Evolutionary conservation across 768 basidiomycete genomes (phyloP), one percentile per base, ranked within the genome.

Genomic region (Tremella yokohamensis): DNA sequence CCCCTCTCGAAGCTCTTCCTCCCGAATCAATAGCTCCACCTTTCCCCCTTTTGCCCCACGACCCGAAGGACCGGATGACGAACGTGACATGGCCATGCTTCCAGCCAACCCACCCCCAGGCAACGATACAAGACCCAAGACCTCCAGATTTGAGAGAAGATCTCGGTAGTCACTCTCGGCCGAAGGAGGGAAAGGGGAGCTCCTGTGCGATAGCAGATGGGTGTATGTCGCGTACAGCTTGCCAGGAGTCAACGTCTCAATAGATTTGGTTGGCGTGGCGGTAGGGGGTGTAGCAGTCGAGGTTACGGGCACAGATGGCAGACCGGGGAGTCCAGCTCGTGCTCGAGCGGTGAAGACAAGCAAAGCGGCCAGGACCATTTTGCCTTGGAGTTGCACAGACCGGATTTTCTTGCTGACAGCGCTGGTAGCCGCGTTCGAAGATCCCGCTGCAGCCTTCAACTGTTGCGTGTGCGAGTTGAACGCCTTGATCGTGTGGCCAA

Each of bases 91-190:
- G 8, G 59, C 48, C 47, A 57, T 57, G 29, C 29, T 34, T 11
- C 29, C 29, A 11, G 29, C 29, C 11, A 34, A 11, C 53, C 48
- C 13, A 16, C 26, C 12, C 25, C 51, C 34, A n/a, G 29, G 54
- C 18, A 78, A 40, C 6, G 60, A 64, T 42, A 78, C 49, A 26
- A 78, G 52, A 20, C 76, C 73, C 7, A 73, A 50, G 11, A 68
- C 70, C 50, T 76, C 75, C 24, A 75, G 68, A 51, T 75, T 76
- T 40, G 74, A 73, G 13, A 78, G 58, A 25, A 78, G 54, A 56
- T 76, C 75, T 48, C 71, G 63, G 49, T 74, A 78, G 65, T 78
- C 77, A 24, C 72, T 68, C 44, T 76, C 74, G 12, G 67, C 54
- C 7, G 70, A 66, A 2, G 76, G 74, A 11, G 70, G 69, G 65